These are phyloP conservation scores for Pythium brachiatum DNA, from an alignment of 352 stramenopile genomes.

Conservation along the genomic window DNA sequence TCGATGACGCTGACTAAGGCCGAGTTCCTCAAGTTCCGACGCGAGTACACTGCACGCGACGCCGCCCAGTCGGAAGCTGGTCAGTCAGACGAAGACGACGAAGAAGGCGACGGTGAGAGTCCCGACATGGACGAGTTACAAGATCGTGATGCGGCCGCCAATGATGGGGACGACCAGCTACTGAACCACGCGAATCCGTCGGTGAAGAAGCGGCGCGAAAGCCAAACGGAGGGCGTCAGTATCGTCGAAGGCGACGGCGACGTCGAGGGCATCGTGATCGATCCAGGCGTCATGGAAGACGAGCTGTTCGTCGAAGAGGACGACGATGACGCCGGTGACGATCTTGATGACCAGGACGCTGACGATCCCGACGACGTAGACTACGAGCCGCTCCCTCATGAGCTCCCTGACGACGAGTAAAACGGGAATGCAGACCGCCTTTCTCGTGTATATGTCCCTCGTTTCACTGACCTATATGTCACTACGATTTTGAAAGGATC, in stretches of 20 bases:
- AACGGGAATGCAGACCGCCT: too few species aligned
- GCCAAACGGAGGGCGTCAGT: not conserved
- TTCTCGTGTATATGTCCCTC: not conserved
- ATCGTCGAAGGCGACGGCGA: not conserved
- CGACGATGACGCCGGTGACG: not conserved
- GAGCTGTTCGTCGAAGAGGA: conserved; percentile 23
- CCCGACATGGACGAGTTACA: not conserved
- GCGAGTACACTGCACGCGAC: conserved; percentile 43
- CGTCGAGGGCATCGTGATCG: conserved; percentile 23
- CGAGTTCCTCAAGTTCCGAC: conserved; percentile 50
- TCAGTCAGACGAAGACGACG: conserved; percentile 34
- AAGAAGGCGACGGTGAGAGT: conserved; percentile 6
- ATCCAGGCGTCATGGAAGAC: conserved; percentile 22
- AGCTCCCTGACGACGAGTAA: conserved; percentile 8
- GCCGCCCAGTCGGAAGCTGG: conserved; percentile 29
- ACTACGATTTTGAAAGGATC: not conserved
- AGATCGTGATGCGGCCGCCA: not conserved
- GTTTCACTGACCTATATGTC: conserved; percentile 5
- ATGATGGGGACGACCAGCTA: not conserved
- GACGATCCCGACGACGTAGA: not conserved
- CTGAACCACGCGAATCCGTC: not conserved
- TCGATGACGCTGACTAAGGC: conserved; percentile 41
- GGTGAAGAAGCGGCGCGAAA: conserved; percentile 5
- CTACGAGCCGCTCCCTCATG: conserved; percentile 6
- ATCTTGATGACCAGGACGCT: not conserved